Percentiles rank a stretch among this genome's conserved stretches.
Evolutionary conservation across 805 yeast species (phyloP).

Genomic region (Myxozyma geophila): DNA sequence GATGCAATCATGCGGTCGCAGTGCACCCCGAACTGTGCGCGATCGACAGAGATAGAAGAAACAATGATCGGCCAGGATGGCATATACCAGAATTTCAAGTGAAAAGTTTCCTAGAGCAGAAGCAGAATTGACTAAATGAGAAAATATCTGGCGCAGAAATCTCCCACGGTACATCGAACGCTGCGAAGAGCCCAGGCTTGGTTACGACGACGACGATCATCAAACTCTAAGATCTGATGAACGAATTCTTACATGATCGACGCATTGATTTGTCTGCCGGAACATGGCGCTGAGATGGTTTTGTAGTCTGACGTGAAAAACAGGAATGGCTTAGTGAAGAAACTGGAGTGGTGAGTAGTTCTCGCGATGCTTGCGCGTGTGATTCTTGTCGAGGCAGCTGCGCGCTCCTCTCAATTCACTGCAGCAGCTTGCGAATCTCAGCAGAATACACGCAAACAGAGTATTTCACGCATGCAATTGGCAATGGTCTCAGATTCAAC

Average conservation of each 20-base stretch:
- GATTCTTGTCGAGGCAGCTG: too few species aligned
- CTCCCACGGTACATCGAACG: neutral
- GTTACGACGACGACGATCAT: slow-evolving; percentile 14
- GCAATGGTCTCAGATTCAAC: too few species aligned
- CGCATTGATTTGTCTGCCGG: neutral
- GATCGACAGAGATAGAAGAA: slow-evolving; percentile 7
- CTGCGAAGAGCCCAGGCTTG: neutral
- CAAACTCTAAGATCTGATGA: neutral
- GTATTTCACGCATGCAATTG: neutral
- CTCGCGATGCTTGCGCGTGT: too few species aligned
- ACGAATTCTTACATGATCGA: slow-evolving; percentile 4
- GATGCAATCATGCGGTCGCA: slow-evolving; percentile 16
- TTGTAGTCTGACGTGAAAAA: neutral
- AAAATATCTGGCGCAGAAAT: neutral
- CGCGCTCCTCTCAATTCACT: too few species aligned
- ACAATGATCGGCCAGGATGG: slow-evolving; percentile 2
- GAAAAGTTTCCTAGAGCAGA: neutral
- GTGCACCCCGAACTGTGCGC: neutral
- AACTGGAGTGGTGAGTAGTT: too few species aligned
- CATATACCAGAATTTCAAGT: neutral
- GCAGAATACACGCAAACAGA: too few species aligned
- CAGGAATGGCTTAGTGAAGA: neutral
- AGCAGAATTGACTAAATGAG: neutral
- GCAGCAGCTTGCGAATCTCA: too few species aligned
- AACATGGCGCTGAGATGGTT: too few species aligned